These are phyloP conservation scores for Patellifolia procumbens DNA, from an alignment of 179 eudicot genomes.

Conservation along the genomic window DNA sequence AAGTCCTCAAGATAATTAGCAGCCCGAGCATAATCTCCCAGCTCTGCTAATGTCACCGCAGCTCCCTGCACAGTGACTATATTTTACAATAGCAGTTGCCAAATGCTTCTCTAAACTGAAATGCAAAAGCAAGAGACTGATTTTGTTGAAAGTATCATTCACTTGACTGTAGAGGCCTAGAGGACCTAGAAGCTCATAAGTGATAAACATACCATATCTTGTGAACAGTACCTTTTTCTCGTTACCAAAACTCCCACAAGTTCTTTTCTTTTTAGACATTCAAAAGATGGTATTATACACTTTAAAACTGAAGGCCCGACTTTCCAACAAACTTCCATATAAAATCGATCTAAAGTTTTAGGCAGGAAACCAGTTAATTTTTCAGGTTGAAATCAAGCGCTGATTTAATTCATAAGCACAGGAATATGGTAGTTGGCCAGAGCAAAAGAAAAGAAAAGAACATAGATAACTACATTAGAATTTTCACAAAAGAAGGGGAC, in stretches of 20 bases:
- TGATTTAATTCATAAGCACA: no score
- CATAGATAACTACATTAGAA: not conserved
- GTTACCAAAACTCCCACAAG: not conserved
- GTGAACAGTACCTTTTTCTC: not conserved
- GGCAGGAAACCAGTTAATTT: not conserved
- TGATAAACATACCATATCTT: not conserved
- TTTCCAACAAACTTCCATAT: not conserved
- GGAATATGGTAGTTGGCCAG: no score
- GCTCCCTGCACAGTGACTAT: slow-evolving; percentile 64
- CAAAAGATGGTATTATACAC: not conserved
- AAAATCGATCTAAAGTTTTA: not conserved
- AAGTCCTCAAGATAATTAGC: slow-evolving; percentile 74
- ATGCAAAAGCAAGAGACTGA: slow-evolving; percentile 9
- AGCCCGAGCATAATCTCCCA: slow-evolving; percentile 74
- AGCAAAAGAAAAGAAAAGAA: not conserved
- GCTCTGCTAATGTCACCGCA: slow-evolving; percentile 78
- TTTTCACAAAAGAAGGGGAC: not conserved
- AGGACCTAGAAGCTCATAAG: not conserved
- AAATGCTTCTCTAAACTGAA: not conserved
- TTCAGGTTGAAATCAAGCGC: not conserved
- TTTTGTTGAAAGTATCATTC: not conserved
- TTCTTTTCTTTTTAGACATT: not conserved
- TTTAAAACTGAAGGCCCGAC: not conserved
- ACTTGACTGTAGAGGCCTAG: not conserved
- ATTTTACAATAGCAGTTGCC: slow-evolving; percentile 7